Evolutionary conservation across 495 filamentous ascomycete species (phyloP).

Genomic region (Talaromyces ruber): DNA sequence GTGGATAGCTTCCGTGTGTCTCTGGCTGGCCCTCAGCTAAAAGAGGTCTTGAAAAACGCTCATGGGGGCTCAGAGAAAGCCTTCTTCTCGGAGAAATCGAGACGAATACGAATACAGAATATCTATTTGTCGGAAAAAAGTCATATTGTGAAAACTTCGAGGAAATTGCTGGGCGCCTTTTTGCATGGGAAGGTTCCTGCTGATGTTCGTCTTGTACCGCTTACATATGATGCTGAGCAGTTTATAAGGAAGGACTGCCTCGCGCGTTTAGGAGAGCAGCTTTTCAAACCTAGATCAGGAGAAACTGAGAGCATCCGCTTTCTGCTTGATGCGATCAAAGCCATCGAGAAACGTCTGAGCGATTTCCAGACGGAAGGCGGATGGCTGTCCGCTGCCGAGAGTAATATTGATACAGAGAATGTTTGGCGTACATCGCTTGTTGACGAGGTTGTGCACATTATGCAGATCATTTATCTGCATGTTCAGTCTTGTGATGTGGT

Average conservation of each 20-base stretch:
- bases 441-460: constrained; percentile 59
- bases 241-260: constrained; percentile 11
- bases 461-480: constrained; percentile 66
- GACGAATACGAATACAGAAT: constrained; percentile 54
- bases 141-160: constrained; percentile 33
- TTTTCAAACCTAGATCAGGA: constrained; percentile 23
- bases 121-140: constrained; percentile 62
- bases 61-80: constrained; percentile 35
- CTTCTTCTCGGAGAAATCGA: constrained; percentile 48
- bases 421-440: constrained; percentile 55
- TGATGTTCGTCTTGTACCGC: constrained; percentile 2
- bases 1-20: constrained; percentile 45
- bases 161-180: constrained; percentile 35
- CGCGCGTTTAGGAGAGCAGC: constrained; percentile 17
- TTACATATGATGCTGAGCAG: not conserved
- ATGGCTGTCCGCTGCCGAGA: constrained; percentile 40
- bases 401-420: constrained; percentile 44
- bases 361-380: constrained; percentile 38
- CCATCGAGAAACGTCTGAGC: constrained; percentile 34
- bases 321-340: constrained; percentile 32
- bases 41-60: constrained; percentile 24
- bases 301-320: constrained; percentile 20
- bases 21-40: constrained; percentile 32
- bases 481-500: constrained; percentile 47
- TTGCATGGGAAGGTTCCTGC: constrained; percentile 15